Conservation (phyloP, 768 basidiomycete genomes). For the Dacryopinax spathularia region DNA sequence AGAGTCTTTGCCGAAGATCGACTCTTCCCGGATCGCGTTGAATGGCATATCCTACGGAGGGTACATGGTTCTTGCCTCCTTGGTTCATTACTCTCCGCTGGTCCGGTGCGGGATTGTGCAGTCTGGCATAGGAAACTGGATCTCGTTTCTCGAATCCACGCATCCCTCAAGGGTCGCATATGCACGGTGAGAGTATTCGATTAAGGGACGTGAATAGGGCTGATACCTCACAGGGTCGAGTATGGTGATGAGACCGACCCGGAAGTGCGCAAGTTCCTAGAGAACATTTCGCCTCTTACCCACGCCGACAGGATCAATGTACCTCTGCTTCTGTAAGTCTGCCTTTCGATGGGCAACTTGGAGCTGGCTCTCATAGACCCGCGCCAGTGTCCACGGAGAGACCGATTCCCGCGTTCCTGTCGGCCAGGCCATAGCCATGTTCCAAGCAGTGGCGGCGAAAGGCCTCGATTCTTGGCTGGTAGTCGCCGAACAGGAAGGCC, state of each 20-base stretch:
- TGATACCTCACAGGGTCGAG: neutral
- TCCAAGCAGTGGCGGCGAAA: conserved; percentile 20
- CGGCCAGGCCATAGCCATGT: conserved; percentile 29
- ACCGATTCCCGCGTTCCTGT: conserved; percentile 29
- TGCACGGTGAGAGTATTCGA: conserved; percentile 24
- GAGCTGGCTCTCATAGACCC: neutral
- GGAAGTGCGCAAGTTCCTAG: conserved; percentile 26
- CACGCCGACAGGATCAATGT: conserved; percentile 25
- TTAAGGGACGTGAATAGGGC: neutral
- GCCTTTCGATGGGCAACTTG: neutral
- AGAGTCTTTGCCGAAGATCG: conserved; percentile 23
- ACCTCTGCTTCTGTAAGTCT: conserved; percentile 24
- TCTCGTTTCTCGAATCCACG: neutral
- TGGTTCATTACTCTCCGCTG: conserved; percentile 30
- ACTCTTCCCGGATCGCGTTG: conserved; percentile 28
- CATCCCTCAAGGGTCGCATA: conserved; percentile 21
- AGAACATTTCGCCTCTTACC: conserved; percentile 30
- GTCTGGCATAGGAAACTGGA: conserved; percentile 27
- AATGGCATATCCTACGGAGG: conserved; percentile 25
- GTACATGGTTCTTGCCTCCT: conserved; percentile 15
- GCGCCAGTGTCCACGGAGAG: conserved; percentile 28
- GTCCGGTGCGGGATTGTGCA: conserved; percentile 31
- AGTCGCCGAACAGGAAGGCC: conserved; percentile 31
- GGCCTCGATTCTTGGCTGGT: conserved; percentile 25
- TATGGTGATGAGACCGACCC: conserved; percentile 32